A percentile compares a stretch with the other conserved stretches of the same genome.
Conservation (phyloP, 2,329 filamentous ascomycete genomes). For the Botrytis sinoallii region DNA sequence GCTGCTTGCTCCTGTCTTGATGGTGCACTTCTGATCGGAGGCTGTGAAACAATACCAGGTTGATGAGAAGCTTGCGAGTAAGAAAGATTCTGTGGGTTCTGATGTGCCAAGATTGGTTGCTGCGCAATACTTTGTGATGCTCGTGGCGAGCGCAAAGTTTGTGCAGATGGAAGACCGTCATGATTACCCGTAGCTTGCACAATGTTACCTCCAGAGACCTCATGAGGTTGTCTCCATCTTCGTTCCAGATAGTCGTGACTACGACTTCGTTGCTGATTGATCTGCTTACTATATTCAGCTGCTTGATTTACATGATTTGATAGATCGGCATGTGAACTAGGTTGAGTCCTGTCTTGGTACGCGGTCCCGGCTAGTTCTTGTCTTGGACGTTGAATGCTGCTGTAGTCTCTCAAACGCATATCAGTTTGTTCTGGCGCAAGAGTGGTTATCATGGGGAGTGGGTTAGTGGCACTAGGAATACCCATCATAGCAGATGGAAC, state of each 20-base stretch:
- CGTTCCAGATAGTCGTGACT: conserved; percentile 77
- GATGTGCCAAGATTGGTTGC: conserved; percentile 49
- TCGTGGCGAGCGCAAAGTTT: conserved; percentile 58
- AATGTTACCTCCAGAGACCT: conserved; percentile 58
- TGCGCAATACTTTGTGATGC: conserved; percentile 52
- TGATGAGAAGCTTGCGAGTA: conserved; percentile 73
- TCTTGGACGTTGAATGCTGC: conserved; percentile 76
- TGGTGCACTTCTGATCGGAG: conserved; percentile 68
- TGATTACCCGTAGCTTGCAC: conserved; percentile 39
- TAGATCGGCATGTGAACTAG: conserved; percentile 73
- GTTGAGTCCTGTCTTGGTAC: conserved; percentile 82
- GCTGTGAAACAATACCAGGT: conserved; percentile 69
- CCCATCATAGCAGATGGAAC: conserved; percentile 72
- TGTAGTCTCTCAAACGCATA: conserved; percentile 75
- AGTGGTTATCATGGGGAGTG: conserved; percentile 84
- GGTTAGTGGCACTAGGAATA: conserved; percentile 61
- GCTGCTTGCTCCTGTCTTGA: conserved; percentile 58
- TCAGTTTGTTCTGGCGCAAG: conserved; percentile 75
- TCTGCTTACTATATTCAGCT: conserved; percentile 82
- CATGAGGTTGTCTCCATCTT: conserved; percentile 79
- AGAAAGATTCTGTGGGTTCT: conserved; percentile 44
- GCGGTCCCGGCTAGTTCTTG: conserved; percentile 85
- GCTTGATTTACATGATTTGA: conserved; percentile 83
- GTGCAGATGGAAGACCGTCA: conserved; percentile 49
- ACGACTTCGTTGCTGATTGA: conserved; percentile 76